Conservation (phyloP, 805 yeast genomes). For the Saccharomycopsis vini region DNA sequence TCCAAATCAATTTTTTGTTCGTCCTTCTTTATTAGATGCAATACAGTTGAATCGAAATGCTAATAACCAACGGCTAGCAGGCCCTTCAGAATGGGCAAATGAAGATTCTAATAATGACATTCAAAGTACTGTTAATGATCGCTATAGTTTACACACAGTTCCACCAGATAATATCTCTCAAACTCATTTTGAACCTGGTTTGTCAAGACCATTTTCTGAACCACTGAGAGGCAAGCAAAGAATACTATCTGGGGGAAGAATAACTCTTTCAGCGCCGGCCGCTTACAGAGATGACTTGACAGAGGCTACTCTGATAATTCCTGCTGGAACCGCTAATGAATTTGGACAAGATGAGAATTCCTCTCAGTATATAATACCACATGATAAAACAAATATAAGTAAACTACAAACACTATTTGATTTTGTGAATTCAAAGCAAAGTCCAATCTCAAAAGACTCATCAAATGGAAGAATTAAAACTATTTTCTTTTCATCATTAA, state of each 20-base stretch:
- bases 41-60: constrained; percentile 23
- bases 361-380: not conserved
- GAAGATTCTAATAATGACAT: not conserved
- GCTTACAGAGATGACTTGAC: constrained; percentile 1
- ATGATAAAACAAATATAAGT: not conserved
- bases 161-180: not conserved
- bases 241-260: not conserved
- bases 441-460: not conserved
- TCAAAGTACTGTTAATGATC: not conserved
- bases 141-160: constrained; percentile 6
- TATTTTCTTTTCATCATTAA: constrained; percentile 20
- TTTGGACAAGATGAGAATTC: not conserved
- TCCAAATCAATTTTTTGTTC: constrained; percentile 17
- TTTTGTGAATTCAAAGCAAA: not conserved
- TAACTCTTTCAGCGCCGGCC: constrained; percentile 3
- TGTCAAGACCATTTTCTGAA: constrained; percentile 3
- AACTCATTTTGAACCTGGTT: too few species aligned
- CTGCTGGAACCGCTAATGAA: not conserved
- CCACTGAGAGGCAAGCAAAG: not conserved
- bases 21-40: constrained; percentile 33
- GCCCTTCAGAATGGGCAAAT: not conserved
- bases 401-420: not conserved
- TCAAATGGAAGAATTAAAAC: not conserved
- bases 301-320: too few species aligned
- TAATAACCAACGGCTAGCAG: not conserved